phyloP scores from a whole-genome alignment of 495 filamentous ascomycete genomes.

The Chaetomium tenue region DNA sequence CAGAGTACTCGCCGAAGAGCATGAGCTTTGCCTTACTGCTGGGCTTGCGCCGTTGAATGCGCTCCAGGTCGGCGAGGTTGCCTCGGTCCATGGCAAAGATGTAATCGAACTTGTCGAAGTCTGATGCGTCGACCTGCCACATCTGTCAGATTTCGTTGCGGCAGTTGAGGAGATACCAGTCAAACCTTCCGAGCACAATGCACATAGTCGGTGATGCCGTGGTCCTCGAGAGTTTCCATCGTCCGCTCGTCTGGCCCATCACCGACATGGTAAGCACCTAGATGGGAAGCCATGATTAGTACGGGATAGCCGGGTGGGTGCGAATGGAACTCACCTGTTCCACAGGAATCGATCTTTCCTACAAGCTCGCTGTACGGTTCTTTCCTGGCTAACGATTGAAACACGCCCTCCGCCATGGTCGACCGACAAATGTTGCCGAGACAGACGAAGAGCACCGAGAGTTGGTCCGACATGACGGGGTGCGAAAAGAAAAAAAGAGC shows the following conservation, averaged over 20 bases:
- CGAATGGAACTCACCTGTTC: conserved; percentile 51
- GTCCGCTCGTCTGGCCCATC: conserved; percentile 78
- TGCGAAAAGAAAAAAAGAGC: too few species aligned
- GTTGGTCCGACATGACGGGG: conserved; percentile 37
- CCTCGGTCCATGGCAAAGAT: conserved; percentile 89
- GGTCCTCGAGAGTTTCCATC: conserved; percentile 69
- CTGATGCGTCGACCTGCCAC: conserved; percentile 36
- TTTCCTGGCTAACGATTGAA: conserved; percentile 65
- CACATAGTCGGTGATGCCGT: conserved; percentile 72
- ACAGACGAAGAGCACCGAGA: conserved; percentile 92
- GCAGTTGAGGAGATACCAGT: not conserved
- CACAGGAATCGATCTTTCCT: conserved; percentile 76
- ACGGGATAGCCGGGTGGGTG: not conserved
- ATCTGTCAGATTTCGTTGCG: conserved; percentile 9
- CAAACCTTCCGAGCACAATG: conserved; percentile 76
- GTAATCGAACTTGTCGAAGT: conserved; percentile 87
- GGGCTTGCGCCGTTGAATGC: conserved; percentile 56
- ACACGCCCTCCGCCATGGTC: conserved; percentile 94
- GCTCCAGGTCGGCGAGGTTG: conserved; percentile 71
- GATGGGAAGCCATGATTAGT: conserved; percentile 7
- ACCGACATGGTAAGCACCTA: conserved; percentile 71
- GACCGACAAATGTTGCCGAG: conserved; percentile 95
- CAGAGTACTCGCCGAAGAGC: conserved; percentile 81
- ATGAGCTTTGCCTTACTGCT: conserved; percentile 59
- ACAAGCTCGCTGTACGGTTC: conserved; percentile 58